Evolutionary conservation across 2,329 filamentous ascomycete genomes (phyloP).

Genomic region (Colletotrichum sp.): DNA sequence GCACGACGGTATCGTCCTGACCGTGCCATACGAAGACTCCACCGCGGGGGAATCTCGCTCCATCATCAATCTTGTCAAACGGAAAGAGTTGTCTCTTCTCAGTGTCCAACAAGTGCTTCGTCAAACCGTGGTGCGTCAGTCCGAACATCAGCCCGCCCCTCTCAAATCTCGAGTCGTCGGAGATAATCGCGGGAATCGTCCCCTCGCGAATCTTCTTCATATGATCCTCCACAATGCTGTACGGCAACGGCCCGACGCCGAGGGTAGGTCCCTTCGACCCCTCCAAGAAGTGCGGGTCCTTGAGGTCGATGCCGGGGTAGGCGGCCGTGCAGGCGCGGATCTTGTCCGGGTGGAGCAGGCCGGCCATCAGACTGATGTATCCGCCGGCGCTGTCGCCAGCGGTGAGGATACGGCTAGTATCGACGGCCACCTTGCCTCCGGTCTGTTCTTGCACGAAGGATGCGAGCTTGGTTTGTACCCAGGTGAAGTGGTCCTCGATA

Average conservation of each 20-base stretch:
- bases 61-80: neutral
- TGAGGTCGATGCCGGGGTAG: constrained; percentile 26
- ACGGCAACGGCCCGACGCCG: neutral
- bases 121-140: neutral
- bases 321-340: constrained; percentile 21
- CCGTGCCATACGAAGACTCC: constrained; percentile 13
- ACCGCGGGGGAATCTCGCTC: neutral
- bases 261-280: neutral
- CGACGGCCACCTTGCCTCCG: constrained; percentile 17
- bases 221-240: neutral
- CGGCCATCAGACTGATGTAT: constrained; percentile 25
- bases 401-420: neutral
- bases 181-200: neutral
- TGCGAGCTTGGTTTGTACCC: constrained; percentile 19
- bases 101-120: neutral
- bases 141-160: neutral
- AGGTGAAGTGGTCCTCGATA: constrained; percentile 31
- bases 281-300: neutral
- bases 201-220: neutral
- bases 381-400: constrained; percentile 26
- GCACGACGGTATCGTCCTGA: neutral
- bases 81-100: neutral
- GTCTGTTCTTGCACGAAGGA: constrained; percentile 23
- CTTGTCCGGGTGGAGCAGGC: constrained; percentile 26
- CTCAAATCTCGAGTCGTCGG: neutral